Evolutionary conservation across 2,329 filamentous ascomycete species (phyloP).

Genomic region (Aspergillus candidus): DNA sequence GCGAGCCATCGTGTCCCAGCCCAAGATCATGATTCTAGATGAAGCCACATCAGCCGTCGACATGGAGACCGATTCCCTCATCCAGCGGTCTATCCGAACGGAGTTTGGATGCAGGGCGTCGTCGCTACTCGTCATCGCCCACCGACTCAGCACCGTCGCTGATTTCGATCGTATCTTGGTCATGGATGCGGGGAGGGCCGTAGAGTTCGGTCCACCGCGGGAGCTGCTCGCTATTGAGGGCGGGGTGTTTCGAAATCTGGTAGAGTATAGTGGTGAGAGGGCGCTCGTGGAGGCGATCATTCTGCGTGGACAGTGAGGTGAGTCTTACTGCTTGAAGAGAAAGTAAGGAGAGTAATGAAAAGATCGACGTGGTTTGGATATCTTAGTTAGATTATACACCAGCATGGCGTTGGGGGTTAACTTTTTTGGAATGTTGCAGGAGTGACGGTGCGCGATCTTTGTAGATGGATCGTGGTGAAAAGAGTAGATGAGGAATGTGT

Average conservation of each 20-base stretch:
- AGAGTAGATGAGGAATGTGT: no score
- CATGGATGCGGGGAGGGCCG: constrained; percentile 59
- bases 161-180: constrained; percentile 72
- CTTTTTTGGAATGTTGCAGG: no score
- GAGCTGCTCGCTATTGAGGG: constrained; percentile 52
- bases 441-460: no score
- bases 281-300: constrained; percentile 14
- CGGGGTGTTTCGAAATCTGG: constrained; percentile 56
- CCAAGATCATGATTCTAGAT: constrained; percentile 73
- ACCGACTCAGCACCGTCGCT: constrained; percentile 53
- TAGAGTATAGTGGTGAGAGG: constrained; percentile 31
- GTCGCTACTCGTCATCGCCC: constrained; percentile 61
- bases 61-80: constrained; percentile 67
- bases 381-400: no score
- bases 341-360: no score
- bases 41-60: constrained; percentile 75
- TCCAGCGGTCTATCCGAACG: constrained; percentile 66
- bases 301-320: neutral
- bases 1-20: constrained; percentile 56
- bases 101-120: constrained; percentile 55
- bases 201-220: constrained; percentile 60
- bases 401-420: no score
- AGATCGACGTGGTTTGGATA: no score
- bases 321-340: no score
- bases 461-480: no score